These are phyloP conservation scores for Helicocarpus griseus DNA, from an alignment of 2,329 filamentous ascomycete species.

Conservation along the genomic window DNA sequence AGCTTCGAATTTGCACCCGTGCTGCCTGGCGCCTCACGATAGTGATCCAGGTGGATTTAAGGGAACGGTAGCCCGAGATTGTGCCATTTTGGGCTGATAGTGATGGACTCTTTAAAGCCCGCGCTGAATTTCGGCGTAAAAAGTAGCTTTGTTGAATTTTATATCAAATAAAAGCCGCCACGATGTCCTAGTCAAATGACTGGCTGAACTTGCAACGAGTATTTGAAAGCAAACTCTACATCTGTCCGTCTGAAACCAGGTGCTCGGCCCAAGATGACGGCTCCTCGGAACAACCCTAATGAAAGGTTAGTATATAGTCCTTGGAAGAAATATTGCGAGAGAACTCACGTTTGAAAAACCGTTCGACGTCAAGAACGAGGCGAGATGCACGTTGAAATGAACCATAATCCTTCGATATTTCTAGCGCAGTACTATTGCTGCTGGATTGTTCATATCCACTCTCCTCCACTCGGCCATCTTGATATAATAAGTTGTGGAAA, in stretches of 20 bases:
- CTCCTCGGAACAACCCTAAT: constrained; percentile 17
- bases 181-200: neutral
- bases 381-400: neutral
- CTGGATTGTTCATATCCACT: neutral
- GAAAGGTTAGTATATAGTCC: neutral
- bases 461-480: neutral
- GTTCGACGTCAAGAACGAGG: constrained; percentile 15
- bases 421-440: neutral
- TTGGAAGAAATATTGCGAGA: neutral
- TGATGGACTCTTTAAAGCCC: too few species aligned
- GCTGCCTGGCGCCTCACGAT: too few species aligned
- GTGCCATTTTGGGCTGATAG: too few species aligned
- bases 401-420: neutral
- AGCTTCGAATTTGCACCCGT: too few species aligned
- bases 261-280: constrained; percentile 24
- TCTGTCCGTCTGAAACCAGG: constrained; percentile 22
- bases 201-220: neutral
- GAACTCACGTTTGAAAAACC: constrained; percentile 18
- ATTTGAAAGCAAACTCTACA: constrained; percentile 20
- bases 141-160: too few species aligned
- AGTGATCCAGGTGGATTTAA: too few species aligned
- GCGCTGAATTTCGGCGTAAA: too few species aligned
- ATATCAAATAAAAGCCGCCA: neutral
- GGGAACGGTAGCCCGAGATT: too few species aligned
- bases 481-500: neutral